Evolutionary conservation across 768 basidiomycete genomes (phyloP).

Genomic region (Russula sp.): DNA sequence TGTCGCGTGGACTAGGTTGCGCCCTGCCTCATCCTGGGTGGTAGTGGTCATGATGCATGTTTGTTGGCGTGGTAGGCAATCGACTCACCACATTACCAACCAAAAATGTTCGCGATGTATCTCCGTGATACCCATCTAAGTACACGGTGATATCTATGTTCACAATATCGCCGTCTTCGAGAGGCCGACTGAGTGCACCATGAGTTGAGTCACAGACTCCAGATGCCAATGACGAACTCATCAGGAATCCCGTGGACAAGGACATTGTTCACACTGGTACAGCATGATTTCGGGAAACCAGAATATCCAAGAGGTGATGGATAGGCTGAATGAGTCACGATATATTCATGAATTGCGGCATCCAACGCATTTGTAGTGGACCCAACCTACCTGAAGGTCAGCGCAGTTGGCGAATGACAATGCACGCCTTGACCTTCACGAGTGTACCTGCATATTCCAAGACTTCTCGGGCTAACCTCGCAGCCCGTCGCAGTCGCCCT

Average conservation of each 20-base stretch:
- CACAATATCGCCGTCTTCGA: conserved; percentile 79
- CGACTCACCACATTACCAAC: conserved; percentile 67
- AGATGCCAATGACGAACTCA: conserved; percentile 44
- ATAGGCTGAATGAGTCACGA: conserved; percentile 64
- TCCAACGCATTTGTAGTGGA: conserved; percentile 75
- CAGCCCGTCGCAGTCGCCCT: conserved; percentile 13
- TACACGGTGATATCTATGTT: conserved; percentile 86
- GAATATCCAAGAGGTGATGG: conserved; percentile 78
- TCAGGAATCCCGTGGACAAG: conserved; percentile 88
- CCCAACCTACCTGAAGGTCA: conserved; percentile 41
- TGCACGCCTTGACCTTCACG: conserved; percentile 12
- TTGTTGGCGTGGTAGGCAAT: neutral
- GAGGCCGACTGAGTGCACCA: conserved; percentile 49
- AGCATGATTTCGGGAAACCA: conserved; percentile 71
- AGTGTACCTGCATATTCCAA: conserved; percentile 19
- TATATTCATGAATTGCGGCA: conserved; percentile 59
- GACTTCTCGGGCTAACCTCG: conserved; percentile 14
- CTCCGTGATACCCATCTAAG: conserved; percentile 81
- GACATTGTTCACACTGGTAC: conserved; percentile 86
- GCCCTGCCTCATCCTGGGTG: conserved; percentile 59
- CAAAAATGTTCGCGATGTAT: conserved; percentile 78
- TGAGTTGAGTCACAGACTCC: neutral
- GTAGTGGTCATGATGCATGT: neutral
- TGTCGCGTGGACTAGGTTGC: conserved; percentile 56
- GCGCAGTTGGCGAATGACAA: neutral